phyloP scores from a whole-genome alignment of 257 asterid genomes.

The Plantago elongata region DNA sequence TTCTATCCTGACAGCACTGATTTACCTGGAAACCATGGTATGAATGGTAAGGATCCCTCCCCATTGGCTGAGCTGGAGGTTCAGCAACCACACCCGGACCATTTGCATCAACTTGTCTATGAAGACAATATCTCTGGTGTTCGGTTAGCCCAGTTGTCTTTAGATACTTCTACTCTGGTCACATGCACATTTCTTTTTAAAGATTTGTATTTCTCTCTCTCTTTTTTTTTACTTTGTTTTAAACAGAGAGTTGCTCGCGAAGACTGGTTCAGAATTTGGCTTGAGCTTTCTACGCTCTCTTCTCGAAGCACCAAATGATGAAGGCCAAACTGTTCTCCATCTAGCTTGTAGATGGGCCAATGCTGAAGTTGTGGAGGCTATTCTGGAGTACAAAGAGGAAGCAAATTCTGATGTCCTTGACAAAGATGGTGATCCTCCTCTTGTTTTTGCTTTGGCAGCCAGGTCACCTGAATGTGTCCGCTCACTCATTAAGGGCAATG shows the following conservation, averaged over 20 bases:
- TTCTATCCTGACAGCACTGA: conserved; percentile 33
- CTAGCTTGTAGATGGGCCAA: conserved; percentile 96
- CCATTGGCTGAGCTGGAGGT: conserved; percentile 41
- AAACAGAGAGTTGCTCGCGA: conserved; percentile 69
- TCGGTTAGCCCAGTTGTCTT: conserved; percentile 42
- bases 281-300: conserved; percentile 35
- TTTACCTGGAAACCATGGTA: conserved; percentile 42
- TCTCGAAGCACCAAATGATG: conserved; percentile 85
- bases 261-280: conserved; percentile 42
- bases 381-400: conserved; percentile 56
- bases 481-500: conserved; percentile 71
- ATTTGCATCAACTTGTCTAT: conserved; percentile 69
- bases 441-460: conserved; percentile 96
- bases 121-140: conserved; percentile 76
- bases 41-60: conserved; percentile 52
- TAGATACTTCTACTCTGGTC: too few relatives aligned
- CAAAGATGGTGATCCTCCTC: conserved; percentile 99
- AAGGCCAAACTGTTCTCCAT: conserved; percentile 98
- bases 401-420: conserved; percentile 87
- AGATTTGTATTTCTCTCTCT: not conserved
- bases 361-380: conserved; percentile 78
- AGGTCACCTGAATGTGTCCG: conserved; percentile 97
- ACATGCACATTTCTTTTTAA: too few relatives aligned
- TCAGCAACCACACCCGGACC: conserved; percentile 47
- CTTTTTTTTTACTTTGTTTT: conserved; percentile 18